Conservation (phyloP, 2,329 filamentous ascomycete species). For the Aspergillus pseudoterreus region DNA sequence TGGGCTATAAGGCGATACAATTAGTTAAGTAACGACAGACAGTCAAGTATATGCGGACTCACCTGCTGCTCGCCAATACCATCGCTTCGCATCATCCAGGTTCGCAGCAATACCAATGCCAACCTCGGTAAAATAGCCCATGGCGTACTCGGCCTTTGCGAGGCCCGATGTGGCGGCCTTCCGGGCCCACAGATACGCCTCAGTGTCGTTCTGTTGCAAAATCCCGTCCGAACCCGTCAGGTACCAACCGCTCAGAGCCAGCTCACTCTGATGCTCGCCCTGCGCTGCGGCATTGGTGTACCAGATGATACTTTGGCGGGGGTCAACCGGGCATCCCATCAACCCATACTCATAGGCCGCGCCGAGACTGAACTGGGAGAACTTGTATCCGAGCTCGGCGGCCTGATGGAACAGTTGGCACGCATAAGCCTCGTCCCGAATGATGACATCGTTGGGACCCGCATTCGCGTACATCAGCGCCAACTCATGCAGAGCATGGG, state of each 20-base stretch:
- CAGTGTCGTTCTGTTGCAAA: conserved; percentile 85
- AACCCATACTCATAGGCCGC: conserved; percentile 86
- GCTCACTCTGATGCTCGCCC: conserved; percentile 88
- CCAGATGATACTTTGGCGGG: conserved; percentile 84
- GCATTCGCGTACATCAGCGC: conserved; percentile 57
- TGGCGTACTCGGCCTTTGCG: conserved; percentile 93
- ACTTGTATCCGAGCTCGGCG: conserved; percentile 87
- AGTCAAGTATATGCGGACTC: conserved; percentile 39
- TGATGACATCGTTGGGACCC: conserved; percentile 64
- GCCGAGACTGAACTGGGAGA: conserved; percentile 85
- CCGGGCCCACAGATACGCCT: conserved; percentile 94
- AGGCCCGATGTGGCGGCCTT: conserved; percentile 86
- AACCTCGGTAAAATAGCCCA: conserved; percentile 96
- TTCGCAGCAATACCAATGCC: conserved; percentile 85
- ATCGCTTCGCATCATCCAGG: conserved; percentile 91
- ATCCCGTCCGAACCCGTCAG: conserved; percentile 86
- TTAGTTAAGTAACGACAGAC: conserved; percentile 5
- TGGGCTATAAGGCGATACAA: conserved; percentile 60
- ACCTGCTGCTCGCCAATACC: conserved; percentile 98
- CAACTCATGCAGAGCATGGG: conserved; percentile 90
- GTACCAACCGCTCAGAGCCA: conserved; percentile 87
- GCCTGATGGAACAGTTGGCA: conserved; percentile 79
- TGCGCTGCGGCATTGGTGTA: conserved; percentile 88
- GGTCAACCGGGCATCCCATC: conserved; percentile 77
- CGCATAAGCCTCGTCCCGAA: conserved; percentile 79